Base-by-base conservation (phyloP, 257 asterid genomes). In the Solanum virginianum region DNA sequence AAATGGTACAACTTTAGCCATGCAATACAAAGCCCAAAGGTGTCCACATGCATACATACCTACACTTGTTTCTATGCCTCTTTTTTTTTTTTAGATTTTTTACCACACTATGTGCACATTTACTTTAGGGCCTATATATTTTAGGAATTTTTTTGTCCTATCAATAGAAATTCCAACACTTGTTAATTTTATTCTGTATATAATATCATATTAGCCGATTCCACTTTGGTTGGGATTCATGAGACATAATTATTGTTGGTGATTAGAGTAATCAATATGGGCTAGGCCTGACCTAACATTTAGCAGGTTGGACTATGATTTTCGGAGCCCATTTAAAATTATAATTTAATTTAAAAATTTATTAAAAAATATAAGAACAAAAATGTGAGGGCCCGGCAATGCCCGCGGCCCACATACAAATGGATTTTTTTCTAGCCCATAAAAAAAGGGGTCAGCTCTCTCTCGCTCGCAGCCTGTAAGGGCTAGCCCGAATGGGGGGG, bases 41-140 rank as follows among this genome's bases (percentile, higher is more conserved):
- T 88, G 85, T 81, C 87, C 92, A 89, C 90, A 89, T 89, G 91
- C 90, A 88, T 54, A 77, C n/a, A 60, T 36, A 71, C 16, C 8
- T 47, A 85, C 83, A 83, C 71, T 88, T 81, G 86, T 70, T 83
- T 80, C 57, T 12, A n/a, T n/a, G 20, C 6, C 0, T 36, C 6
- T n/a, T 62, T 26, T 22, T 62, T 65, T 62, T 63, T 1, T 24
- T 12, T 63, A 63, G 18, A 17, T 1, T 24, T 0, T 12, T 63
- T 63, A 63, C 70, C 36, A 29, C 32, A 29, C 32, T 29, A 29
- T 29, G 32, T 29, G 0, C 24, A 24, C 18, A 65, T 65, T 65
- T 26, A 26, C 45, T 65, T 36, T 0, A 65, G 43, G 14, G 20
- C 43, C 43, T 26, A 8, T 66, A 6, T 66, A 57, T 26, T 2